Base-by-base conservation (phyloP, 257 asterid genomes). In the Knoxia roxburghii region DNA sequence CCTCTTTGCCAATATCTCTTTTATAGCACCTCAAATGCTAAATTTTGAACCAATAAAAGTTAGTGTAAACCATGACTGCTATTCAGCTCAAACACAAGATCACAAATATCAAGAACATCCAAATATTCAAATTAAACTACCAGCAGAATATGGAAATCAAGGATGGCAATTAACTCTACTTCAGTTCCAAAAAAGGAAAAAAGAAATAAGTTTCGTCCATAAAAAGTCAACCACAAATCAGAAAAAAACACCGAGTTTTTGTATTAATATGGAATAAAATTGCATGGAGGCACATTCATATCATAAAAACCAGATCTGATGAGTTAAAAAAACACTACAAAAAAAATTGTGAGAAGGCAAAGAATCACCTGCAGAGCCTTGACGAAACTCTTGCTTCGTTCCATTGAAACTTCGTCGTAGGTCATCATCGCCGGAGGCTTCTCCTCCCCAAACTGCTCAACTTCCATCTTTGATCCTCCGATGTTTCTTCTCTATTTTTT, bases 321-420 rank as follows among this genome's bases (percentile, higher is more conserved):
- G 23, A 40, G 35, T 37, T 9, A 37, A 37, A 37, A 37, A 30
- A 68, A 85, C 73, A 71, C 26, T 15, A 21, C 18, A 33, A 29
- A 54, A 18, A 20, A 46, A 62, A 46, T 37, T n/a, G n/a, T n/a
- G n/a, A n/a, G 1, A 53, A 49, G 9, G 21, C 13, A 39, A 37
- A 60, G 56, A n/a, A 26, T 30, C 46, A 86, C 98, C 96, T 93
- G 98, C 64, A 93, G 80, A 46, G 97, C 97, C 68, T 84, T 83
- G 7, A 90, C 95, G 75, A 90, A 93, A 49, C 86, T 86, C 90
- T 80, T 89, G 76, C 90, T 88, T 66, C 81, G 80, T 81, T 89
- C 96, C 82, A 89, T 74, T 33, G 97, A 84, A 51, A 63, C 74
- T 67, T 92, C 95, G 56, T 85, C 97, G 70, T 79, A 80, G 77